These are phyloP conservation scores for Falciphora oryzae DNA, from an alignment of 2,329 filamentous ascomycete species.

Conservation along the genomic window DNA sequence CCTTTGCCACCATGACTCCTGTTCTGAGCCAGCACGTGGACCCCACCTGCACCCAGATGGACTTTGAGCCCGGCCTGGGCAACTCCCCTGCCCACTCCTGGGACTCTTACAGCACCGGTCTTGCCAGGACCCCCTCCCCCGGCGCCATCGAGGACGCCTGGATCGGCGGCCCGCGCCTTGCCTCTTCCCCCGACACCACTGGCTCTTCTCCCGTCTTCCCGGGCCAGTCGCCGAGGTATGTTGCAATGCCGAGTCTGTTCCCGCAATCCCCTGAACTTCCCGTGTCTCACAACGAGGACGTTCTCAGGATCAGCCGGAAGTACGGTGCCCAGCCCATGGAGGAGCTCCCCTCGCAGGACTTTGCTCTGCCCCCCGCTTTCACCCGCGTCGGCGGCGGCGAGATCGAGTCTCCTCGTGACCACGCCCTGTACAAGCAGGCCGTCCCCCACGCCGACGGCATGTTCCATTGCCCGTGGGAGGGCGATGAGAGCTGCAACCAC, in stretches of 20 bases:
- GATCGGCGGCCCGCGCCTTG: slow-evolving; percentile 28
- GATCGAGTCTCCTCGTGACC: slow-evolving; percentile 48
- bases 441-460: slow-evolving; percentile 65
- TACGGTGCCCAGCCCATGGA: slow-evolving; percentile 20
- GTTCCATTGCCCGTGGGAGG: slow-evolving; percentile 89
- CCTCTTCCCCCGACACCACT: slow-evolving; percentile 37
- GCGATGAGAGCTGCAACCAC: slow-evolving; percentile 69
- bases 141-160: slow-evolving; percentile 44
- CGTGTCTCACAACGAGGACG: slow-evolving; percentile 26
- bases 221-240: slow-evolving; percentile 50
- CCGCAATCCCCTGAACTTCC: slow-evolving; percentile 13
- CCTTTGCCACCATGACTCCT: slow-evolving; percentile 37
- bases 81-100: slow-evolving; percentile 47
- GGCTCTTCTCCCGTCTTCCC: slow-evolving; percentile 44
- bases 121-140: slow-evolving; percentile 46
- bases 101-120: slow-evolving; percentile 47
- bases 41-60: slow-evolving; percentile 42
- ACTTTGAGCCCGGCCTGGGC: slow-evolving; percentile 43
- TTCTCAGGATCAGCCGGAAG: slow-evolving; percentile 33
- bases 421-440: slow-evolving; percentile 66
- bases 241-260: slow-evolving; percentile 19
- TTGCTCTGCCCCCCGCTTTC: slow-evolving; percentile 35
- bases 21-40: slow-evolving; percentile 46
- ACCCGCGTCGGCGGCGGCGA: slow-evolving; percentile 3
- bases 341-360: slow-evolving; percentile 25